Evolutionary conservation across 257 asterid genomes (phyloP), one percentile per base, ranked within the genome.

Genomic region (Solanum sejunctum): DNA sequence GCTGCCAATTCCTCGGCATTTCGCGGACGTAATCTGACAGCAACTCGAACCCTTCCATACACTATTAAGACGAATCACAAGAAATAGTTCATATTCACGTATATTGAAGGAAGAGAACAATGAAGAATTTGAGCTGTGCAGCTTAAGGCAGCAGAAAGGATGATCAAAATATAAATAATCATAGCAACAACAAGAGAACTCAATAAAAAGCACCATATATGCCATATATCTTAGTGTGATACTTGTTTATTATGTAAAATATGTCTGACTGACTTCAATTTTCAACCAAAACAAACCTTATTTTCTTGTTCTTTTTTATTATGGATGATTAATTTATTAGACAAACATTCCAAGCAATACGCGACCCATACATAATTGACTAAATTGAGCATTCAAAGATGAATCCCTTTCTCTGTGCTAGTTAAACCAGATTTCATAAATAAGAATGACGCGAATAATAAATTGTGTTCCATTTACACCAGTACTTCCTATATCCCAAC

Each of bases 31-130:
- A 95, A 90, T 89, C 99, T 89, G 64, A 97, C 98, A 83, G 99
- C 94, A 80, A 97, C 99, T 73, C 99, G 90, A 55, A 97, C 99
- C 91, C 99, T 93, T 88, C 99, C 99, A 10, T 97, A 92, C 84
- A 95, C 97, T 95, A 86, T 82, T 72, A 93, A 91, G 81, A 92
- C 95, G 90, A 85, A 82, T 75, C 91, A 83, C 82, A 70, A 83
- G 81, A 81, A 88, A 84, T 45, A n/a, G 71, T 78, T 67, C 82
- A 47, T 84, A 84, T 58, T 81, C 86, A 87, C 69, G 39, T 83
- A 45, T 60, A 69, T 72, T 18, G 6, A 82, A 47, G 75, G 47
- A 45, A 72, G 83, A 36, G 36, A 88, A 73, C 73, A 58, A 83
- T 28, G 57, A 82, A 63, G 88, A 84, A 79, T 70, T 63, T 55